Evolutionary conservation across 768 basidiomycete species (phyloP), one percentile per base, ranked within the genome.

Genomic region (Psilocybe cyanescens): DNA sequence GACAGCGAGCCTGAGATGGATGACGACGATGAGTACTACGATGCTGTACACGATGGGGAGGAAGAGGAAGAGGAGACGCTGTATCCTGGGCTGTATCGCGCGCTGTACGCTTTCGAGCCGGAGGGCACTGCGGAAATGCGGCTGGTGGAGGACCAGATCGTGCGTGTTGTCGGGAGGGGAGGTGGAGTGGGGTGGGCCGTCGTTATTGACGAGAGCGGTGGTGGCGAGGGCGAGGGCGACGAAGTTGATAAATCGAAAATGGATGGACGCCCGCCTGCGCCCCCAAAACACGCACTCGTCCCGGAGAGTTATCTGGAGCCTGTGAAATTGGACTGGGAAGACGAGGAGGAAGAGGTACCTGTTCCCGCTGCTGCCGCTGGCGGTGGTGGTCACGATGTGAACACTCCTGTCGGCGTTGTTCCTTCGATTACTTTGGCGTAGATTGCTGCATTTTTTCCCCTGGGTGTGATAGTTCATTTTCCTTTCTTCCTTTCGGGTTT

Each of bases 121-220:
- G 91, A 94, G 67, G 89, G 91, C 1, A 86, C 85, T 16, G 89
- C 91, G 35, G 94, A 95, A 84, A 92, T 94, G 91, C 79, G 78
- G 47, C 74, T 95, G 57, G 84, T 81, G 64, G 90, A 92, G 73
- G 93, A 88, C 49, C 90, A 94, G 75, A 65, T 90, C 50, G 87
- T 95, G 12, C 78, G 79, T 2, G 90, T 93, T 29, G 73, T 92
- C 3, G 91, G 91, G 8, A 69, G 90, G 51, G 90, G 91, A 3
- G 91, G 91, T 0, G 90, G 90, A 0, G 87, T 89, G 2, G 91
- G 91, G 0, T 92, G 91, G 92, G 91, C 89, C 0, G 86, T 93
- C 8, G 91, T 86, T 1, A 79, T 85, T 61, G 81, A 77, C 57
- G 65, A 64, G 47, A 63, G 59, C 8, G 60, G 41, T 41, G 49